Evolutionary conservation across 345 rosid genomes (phyloP), one percentile per base, ranked within the genome.

Genomic region (Gossypium rotundifolium): DNA sequence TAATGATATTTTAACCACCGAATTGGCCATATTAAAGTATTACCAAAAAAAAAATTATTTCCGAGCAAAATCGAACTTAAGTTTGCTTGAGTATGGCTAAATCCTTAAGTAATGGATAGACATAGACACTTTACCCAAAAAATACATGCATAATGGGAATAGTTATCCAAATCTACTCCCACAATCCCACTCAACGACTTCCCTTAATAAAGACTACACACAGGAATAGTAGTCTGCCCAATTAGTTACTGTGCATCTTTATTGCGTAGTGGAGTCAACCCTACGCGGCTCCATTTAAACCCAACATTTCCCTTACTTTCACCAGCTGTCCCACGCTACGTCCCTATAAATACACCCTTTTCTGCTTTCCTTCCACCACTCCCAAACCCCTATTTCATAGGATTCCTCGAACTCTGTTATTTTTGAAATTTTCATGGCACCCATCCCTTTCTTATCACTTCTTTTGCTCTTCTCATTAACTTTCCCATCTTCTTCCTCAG

Each of bases 381-480:
- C 17, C 12, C 27, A 22, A 33, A 42, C 74, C 61, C 59, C 40
- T 33, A 68, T 20, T 33, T 18, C 62, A 11, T 7, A 53, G 46
- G 2, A 55, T 55, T 10, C 6, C 61, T 29, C 62, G 7, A 52
- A 17, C 9, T 71, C 74, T 5, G 11, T 33, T 29, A 54, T 14
- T 18, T 1, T 38, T 38, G 6, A 10, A 1, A 11, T 20, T 71
- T 29, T 42, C 33, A 77, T 77, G 81, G 75, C 80, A 29, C 46
- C 72, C 52, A 72, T 14, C 33, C 45, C 40, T 64, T 48, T 64
- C 74, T n/a, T 76, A 33, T 44, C 75, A 27, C 45, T 77, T 55
- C 22, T 74, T 46, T 17, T 79, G n/a, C 53, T 82, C 27, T 65
- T 71, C 54, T 75, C 25, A 49, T 53, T 81, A 20, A 44, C 52